These are phyloP conservation scores for Cnidoscolus chayamansa DNA, from an alignment of 441 rosid species.

Conservation along the genomic window DNA sequence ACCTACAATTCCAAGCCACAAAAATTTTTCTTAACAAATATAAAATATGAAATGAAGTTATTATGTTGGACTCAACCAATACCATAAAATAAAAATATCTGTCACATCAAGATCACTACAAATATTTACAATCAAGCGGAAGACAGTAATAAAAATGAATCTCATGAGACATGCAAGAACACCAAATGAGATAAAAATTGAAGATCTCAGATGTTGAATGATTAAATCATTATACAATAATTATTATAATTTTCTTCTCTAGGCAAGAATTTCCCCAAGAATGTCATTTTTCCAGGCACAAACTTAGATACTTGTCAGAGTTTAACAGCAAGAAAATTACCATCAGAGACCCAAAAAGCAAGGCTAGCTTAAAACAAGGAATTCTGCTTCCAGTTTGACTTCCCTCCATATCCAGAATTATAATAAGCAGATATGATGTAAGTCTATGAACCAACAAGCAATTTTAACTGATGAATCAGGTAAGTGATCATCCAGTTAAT, in stretches of 20 bases:
- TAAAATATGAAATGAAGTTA: neutral
- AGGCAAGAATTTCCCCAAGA: too few relatives aligned
- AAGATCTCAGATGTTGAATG: slow-evolving; percentile 7
- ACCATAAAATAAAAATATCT: slow-evolving; percentile 9
- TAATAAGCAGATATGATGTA: neutral
- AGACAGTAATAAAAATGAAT: neutral
- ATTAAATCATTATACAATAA: neutral
- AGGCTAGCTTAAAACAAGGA: neutral
- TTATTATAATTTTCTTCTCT: neutral
- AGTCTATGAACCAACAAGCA: neutral
- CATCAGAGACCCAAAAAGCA: neutral
- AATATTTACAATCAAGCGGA: neutral
- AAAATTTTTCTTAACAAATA: slow-evolving; percentile 19
- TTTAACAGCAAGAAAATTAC: neutral
- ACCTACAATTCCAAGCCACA: slow-evolving; percentile 52
- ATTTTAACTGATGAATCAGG: neutral
- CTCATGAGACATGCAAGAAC: neutral
- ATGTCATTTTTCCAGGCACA: neutral
- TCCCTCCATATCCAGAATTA: neutral
- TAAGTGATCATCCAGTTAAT: neutral
- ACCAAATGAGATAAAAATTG: neutral
- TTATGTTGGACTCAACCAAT: neutral
- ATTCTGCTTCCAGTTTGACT: neutral
- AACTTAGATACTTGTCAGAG: neutral
- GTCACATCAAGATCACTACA: neutral